These are phyloP conservation scores for Leucaena leucocephala DNA, from an alignment of 306 rosid species.

Conservation along the genomic window DNA sequence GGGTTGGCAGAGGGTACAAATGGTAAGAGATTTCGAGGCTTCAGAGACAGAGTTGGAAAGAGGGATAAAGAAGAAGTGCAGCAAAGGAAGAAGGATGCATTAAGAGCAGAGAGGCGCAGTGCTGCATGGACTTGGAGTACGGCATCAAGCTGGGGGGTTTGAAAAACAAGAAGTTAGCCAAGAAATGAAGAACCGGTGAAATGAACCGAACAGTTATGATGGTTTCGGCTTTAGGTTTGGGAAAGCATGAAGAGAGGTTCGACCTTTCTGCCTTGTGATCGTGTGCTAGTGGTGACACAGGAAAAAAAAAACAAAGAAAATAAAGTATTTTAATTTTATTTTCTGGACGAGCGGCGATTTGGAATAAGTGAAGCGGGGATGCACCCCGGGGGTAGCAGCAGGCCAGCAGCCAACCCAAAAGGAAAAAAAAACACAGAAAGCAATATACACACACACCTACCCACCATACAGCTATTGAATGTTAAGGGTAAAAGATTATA, in stretches of 20 bases:
- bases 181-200: background rate
- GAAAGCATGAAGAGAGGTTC: background rate
- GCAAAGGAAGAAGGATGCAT: conserved; percentile 30
- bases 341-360: background rate
- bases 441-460: no score
- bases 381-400: background rate
- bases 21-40: conserved; percentile 10
- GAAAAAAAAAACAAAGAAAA: background rate
- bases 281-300: background rate
- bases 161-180: background rate
- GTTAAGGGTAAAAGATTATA: no score
- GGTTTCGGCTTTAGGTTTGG: background rate
- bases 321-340: background rate
- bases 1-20: conserved; percentile 6
- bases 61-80: conserved; percentile 20
- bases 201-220: background rate
- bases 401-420: no score
- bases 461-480: no score
- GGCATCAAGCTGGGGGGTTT: background rate
- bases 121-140: conserved; percentile 1
- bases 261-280: background rate
- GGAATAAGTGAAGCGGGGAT: background rate
- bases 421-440: background rate
- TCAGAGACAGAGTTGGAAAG: background rate
- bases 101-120: conserved; percentile 21